Percentiles rank a stretch among this genome's conserved stretches.
These are phyloP conservation scores for Hansenula sp. DNA, from an alignment of 1,139 yeast genomes.

Conservation along the genomic window DNA sequence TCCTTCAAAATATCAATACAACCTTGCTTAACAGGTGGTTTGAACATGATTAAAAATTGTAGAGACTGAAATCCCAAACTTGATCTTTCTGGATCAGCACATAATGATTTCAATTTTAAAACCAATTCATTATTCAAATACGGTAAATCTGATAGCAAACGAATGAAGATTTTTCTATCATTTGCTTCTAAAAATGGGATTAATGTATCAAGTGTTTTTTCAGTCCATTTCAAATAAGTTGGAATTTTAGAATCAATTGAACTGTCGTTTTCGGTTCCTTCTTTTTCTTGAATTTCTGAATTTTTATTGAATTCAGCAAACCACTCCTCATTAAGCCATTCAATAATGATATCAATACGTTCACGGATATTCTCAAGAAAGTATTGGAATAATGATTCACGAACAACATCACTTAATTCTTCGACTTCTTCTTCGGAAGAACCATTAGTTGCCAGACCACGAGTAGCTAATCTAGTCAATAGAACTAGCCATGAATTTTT, in stretches of 20 bases:
- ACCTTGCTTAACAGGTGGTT: slow-evolving; percentile 74
- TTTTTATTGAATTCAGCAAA: slow-evolving; percentile 55
- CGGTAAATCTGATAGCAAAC: slow-evolving; percentile 85
- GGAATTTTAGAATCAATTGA: slow-evolving; percentile 35
- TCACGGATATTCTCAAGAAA: slow-evolving; percentile 71
- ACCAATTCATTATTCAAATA: slow-evolving; percentile 60
- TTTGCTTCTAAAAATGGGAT: slow-evolving; percentile 79
- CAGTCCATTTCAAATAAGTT: slow-evolving; percentile 64
- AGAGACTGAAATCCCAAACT: slow-evolving; percentile 78
- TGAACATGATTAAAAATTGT: slow-evolving; percentile 79
- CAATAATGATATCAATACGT: slow-evolving; percentile 73
- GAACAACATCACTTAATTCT: slow-evolving; percentile 51
- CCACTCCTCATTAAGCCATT: slow-evolving; percentile 98
- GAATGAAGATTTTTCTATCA: slow-evolving; percentile 75
- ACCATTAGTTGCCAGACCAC: slow-evolving; percentile 51
- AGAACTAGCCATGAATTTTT: slow-evolving; percentile 74
- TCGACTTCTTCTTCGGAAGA: slow-evolving; percentile 21
- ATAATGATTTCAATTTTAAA: slow-evolving; percentile 62
- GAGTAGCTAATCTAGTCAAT: slow-evolving; percentile 73
- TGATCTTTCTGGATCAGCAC: slow-evolving; percentile 82
- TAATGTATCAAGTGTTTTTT: slow-evolving; percentile 69
- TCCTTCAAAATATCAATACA: slow-evolving; percentile 66
- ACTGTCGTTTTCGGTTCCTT: slow-evolving; percentile 16
- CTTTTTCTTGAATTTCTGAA: not conserved
- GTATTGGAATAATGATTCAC: slow-evolving; percentile 69